Evolutionary conservation across 2,329 filamentous ascomycete species (phyloP), one percentile per base, ranked within the genome.

Genomic region (Blumeria graminis): DNA sequence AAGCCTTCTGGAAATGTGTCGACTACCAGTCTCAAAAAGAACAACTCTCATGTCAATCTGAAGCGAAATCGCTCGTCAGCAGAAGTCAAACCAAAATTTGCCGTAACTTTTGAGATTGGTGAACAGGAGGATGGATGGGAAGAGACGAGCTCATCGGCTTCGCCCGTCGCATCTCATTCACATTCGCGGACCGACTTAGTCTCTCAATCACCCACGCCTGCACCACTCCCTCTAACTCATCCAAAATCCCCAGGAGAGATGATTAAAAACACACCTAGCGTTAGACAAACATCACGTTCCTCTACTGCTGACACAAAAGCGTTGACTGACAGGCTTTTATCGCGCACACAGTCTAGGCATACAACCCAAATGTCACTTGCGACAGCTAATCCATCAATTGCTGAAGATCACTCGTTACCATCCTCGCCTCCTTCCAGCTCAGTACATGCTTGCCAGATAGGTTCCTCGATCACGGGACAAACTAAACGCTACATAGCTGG

Each of bases 301-400:
- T 71, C 69, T 34, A 64, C 68, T 13, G 71, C 73, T 38, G 80
- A 81, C 63, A 81, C 78, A 58, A 77, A 80, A 62, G 77, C 81
- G 59, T 75, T 85, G 55, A 85, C 82, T 6, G 80, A 81, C 34
- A 74, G 80, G 58, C 68, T 86, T 39, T 72, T 87, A 1, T 76
- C 82, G 63, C 75, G 82, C 61, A 78, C 73, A 9, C 74, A 78
- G 0, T 80, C 79, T 5, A 73, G 76, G 59, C 75, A 76, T 3
- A 76, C 80, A 4, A 38, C 80, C 6, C 65, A 80, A 64, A 82
- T 84, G 74, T 81, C 80, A 7, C 70, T 72, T 1, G 76, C 72
- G 9, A 74, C 72, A 1, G 76, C 74, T 4, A 67, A 68, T 14
- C 70, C 64, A 14, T 68, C 60, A n/a, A 53, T 36, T 32, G 51